Conservation (phyloP, 2,329 filamentous ascomycete genomes). For the Sclerotinia borealis region DNA sequence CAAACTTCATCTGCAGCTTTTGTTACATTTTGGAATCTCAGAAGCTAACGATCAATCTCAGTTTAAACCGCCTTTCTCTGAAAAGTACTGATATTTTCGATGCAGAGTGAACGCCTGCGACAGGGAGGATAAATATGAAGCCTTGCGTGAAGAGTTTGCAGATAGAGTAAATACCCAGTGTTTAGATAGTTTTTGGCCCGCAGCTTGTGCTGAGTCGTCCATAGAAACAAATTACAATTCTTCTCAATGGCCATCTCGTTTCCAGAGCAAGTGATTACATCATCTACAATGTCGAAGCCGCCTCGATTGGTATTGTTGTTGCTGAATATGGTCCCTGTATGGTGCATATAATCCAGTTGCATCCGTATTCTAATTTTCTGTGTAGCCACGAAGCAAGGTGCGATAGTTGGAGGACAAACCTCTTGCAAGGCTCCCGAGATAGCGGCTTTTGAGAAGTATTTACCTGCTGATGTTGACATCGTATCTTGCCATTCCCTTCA, state of each 20-base stretch:
- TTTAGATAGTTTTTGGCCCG: slow-evolving; percentile 29
- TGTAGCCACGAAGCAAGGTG: slow-evolving; percentile 84
- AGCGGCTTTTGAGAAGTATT: slow-evolving; percentile 80
- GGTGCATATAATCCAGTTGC: slow-evolving; percentile 30
- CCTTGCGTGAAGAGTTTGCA: slow-evolving; percentile 72
- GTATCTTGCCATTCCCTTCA: slow-evolving; percentile 96
- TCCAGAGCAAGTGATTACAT: slow-evolving; percentile 97
- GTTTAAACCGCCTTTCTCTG: not conserved
- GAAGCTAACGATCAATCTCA: slow-evolving; percentile 24
- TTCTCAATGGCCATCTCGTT: slow-evolving; percentile 90
- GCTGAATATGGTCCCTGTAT: slow-evolving; percentile 88
- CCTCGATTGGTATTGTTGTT: slow-evolving; percentile 81
- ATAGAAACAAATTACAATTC: slow-evolving; percentile 81
- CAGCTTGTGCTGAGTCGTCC: slow-evolving; percentile 34
- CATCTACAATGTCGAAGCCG: slow-evolving; percentile 96
- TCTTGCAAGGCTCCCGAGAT: slow-evolving; percentile 98
- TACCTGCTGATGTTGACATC: slow-evolving; percentile 85
- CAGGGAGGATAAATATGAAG: slow-evolving; percentile 79
- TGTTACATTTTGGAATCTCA: slow-evolving; percentile 13
- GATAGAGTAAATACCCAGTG: slow-evolving; percentile 67
- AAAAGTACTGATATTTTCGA: slow-evolving; percentile 1
- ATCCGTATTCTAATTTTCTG: slow-evolving; percentile 17
- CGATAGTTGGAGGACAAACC: slow-evolving; percentile 94
- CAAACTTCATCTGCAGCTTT: slow-evolving; percentile 13
- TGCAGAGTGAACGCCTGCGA: slow-evolving; percentile 91